A percentile compares a stretch with the other conserved stretches of the same genome.
Conservation (phyloP, 305 asterid species). For the Solanum aculeatissimum region DNA sequence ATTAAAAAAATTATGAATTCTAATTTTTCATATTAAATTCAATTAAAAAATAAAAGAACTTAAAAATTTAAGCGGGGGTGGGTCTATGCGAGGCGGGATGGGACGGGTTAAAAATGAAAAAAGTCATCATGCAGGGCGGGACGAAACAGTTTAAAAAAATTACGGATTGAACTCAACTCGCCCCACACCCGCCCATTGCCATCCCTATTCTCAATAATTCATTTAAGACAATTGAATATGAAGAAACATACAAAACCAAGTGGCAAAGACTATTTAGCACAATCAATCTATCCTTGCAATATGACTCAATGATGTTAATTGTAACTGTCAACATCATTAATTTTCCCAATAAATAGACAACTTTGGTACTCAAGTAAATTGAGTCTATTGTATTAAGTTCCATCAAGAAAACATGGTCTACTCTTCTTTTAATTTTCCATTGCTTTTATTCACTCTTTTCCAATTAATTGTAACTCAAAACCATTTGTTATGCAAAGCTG, state of each 20-base stretch:
- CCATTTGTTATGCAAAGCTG: not conserved
- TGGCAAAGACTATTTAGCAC: not conserved
- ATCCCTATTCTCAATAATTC: fast-evolving
- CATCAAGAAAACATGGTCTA: not conserved
- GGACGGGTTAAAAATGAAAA: too few species aligned
- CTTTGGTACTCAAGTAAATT: not conserved
- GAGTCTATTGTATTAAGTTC: not conserved
- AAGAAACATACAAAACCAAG: not conserved
- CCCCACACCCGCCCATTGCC: too few species aligned
- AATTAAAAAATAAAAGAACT: too few species aligned
- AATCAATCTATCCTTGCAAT: not conserved
- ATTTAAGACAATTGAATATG: not conserved
- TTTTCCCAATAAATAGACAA: not conserved
- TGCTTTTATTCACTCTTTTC: not conserved
- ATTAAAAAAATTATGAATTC: too few species aligned
- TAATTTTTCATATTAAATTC: too few species aligned
- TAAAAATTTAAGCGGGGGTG: too few species aligned
- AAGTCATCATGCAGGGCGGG: too few species aligned
- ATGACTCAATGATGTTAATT: not conserved
- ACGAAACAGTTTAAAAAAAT: too few species aligned
- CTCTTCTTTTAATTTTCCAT: not conserved
- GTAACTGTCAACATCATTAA: not conserved
- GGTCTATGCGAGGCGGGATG: too few species aligned
- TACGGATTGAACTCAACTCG: too few species aligned
- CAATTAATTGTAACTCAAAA: not conserved